These are phyloP conservation scores for Penicillium macrosclerotiorum DNA, from an alignment of 495 filamentous ascomycete genomes.

Conservation along the genomic window DNA sequence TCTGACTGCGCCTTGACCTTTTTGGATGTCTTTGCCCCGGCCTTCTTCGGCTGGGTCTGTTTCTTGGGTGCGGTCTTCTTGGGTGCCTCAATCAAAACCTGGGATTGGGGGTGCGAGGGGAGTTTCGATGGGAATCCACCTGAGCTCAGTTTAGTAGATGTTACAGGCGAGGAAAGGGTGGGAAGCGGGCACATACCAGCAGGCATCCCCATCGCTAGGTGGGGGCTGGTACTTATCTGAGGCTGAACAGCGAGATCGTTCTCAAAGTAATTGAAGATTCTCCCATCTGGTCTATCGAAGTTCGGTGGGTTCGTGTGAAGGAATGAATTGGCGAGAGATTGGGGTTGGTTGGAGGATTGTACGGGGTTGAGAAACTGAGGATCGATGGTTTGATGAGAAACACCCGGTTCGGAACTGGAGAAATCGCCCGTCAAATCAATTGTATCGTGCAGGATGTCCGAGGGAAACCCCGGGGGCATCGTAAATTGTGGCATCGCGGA, in stretches of 20 bases:
- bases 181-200: background rate
- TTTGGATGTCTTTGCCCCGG: conserved; percentile 19
- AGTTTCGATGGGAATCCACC: background rate
- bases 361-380: conserved; percentile 36
- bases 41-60: conserved; percentile 24
- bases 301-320: conserved; percentile 30
- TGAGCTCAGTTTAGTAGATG: background rate
- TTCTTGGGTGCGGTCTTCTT: conserved; percentile 15
- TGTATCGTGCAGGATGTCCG: conserved; percentile 24
- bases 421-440: conserved; percentile 37
- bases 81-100: conserved; percentile 7
- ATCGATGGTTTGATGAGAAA: conserved; percentile 38
- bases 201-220: background rate
- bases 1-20: conserved; percentile 38
- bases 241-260: conserved; percentile 29
- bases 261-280: conserved; percentile 31
- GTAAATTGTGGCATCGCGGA: conserved; percentile 25
- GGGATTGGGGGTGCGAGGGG: background rate
- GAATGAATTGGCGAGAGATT: conserved; percentile 12
- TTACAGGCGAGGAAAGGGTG: background rate
- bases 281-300: conserved; percentile 17
- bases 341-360: conserved; percentile 16
- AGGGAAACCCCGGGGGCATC: conserved; percentile 24
- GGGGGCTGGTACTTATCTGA: background rate
- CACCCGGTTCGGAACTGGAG: conserved; percentile 20